phyloP scores from a whole-genome alignment of 2,329 filamentous ascomycete genomes.

The Colletotrichum viniferum region DNA sequence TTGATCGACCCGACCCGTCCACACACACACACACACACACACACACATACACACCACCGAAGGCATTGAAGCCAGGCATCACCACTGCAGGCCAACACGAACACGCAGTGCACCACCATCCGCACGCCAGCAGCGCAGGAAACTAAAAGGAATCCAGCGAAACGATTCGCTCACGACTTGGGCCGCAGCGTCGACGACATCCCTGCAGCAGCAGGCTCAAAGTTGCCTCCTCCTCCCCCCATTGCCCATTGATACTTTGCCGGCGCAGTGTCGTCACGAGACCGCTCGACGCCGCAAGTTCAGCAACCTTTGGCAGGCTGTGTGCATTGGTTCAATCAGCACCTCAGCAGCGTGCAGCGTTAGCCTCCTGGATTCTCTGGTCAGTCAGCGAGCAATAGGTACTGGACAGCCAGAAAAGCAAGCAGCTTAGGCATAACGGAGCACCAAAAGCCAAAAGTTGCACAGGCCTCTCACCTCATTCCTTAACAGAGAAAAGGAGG shows the following conservation, averaged over 20 bases:
- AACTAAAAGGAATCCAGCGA: not conserved
- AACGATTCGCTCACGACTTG: slow-evolving; percentile 6
- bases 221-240: not conserved
- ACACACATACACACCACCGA: not conserved
- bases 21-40: not conserved
- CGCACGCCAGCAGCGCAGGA: not conserved
- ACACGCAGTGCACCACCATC: not conserved
- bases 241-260: not conserved
- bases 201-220: not conserved
- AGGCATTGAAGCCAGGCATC: not conserved
- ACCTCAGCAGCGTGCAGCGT: not conserved
- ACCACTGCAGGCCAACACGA: not conserved
- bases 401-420: not conserved
- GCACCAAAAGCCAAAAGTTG: not conserved
- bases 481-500: not conserved
- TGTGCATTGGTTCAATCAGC: not conserved
- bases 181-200: not conserved
- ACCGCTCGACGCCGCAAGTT: not conserved
- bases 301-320: not conserved
- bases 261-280: not conserved
- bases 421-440: not conserved
- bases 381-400: not conserved
- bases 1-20: not conserved
- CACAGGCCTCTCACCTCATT: not conserved
- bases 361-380: not conserved